Evolutionary conservation across 768 basidiomycete species (phyloP).

Genomic region (Lactarius quietus): DNA sequence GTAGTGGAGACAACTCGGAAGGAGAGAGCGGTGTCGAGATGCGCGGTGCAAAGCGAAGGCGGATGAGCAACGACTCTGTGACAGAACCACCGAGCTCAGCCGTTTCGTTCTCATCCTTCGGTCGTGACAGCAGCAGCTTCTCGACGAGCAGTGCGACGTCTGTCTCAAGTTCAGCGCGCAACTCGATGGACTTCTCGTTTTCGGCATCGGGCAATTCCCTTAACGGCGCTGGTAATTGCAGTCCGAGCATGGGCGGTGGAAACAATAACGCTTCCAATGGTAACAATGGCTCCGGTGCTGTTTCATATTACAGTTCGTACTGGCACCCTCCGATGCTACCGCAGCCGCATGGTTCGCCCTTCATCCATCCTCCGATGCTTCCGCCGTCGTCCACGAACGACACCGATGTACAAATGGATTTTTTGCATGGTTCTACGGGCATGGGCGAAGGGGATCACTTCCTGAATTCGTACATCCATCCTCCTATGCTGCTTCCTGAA

Average conservation of each 20-base stretch:
- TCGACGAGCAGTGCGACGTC: slow-evolving; percentile 44
- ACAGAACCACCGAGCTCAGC: slow-evolving; percentile 58
- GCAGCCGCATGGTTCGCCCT: slow-evolving; percentile 45
- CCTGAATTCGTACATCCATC: slow-evolving; percentile 51
- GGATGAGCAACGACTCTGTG: slow-evolving; percentile 59
- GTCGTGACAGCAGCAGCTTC: slow-evolving; percentile 44
- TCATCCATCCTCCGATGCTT: slow-evolving; percentile 71
- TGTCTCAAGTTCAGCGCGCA: slow-evolving; percentile 54
- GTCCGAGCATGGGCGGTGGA: slow-evolving; percentile 8
- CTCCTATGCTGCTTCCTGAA: slow-evolving; percentile 50
- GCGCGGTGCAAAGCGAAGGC: slow-evolving; percentile 59
- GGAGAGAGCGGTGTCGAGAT: slow-evolving; percentile 35
- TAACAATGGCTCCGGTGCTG: slow-evolving; percentile 23
- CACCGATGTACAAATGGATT: slow-evolving; percentile 71
- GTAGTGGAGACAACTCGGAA: slow-evolving; percentile 46
- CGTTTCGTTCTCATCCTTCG: slow-evolving; percentile 50
- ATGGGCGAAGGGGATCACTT: slow-evolving; percentile 58
- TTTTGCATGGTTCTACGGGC: slow-evolving; percentile 61
- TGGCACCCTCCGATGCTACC: slow-evolving; percentile 79
- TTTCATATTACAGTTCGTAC: slow-evolving; percentile 50
- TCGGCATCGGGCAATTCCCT: slow-evolving; percentile 43
- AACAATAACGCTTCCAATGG: background rate
- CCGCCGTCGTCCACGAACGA: slow-evolving; percentile 30
- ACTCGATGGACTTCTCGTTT: slow-evolving; percentile 65
- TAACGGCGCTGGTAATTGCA: slow-evolving; percentile 36